These are phyloP conservation scores for Sanghuangporus weigelae DNA, from an alignment of 1,284 basidiomycete genomes.

Conservation along the genomic window DNA sequence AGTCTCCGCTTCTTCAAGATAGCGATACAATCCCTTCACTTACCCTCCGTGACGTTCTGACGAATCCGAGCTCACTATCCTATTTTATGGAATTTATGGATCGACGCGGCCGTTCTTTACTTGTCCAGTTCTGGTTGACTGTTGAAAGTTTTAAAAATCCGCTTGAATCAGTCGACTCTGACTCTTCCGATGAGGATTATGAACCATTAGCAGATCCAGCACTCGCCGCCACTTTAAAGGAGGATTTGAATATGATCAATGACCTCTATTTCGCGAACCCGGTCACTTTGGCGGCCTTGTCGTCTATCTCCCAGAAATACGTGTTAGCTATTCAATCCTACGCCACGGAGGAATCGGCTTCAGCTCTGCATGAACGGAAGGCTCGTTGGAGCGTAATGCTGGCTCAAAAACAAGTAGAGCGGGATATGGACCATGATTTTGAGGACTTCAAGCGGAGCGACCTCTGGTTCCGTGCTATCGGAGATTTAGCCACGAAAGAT, in stretches of 20 bases:
- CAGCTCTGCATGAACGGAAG: constrained; percentile 47
- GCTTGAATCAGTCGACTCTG: constrained; percentile 76
- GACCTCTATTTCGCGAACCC: constrained; percentile 76
- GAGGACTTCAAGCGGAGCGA: constrained; percentile 83
- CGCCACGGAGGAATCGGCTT: constrained; percentile 43
- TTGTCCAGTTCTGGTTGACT: constrained; percentile 96
- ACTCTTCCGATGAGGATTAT: constrained; percentile 61
- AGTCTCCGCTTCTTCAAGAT: constrained; percentile 27
- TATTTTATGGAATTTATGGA: constrained; percentile 99
- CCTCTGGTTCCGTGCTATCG: constrained; percentile 84
- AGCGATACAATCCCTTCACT: constrained; percentile 24
- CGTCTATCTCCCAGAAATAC: constrained; percentile 65
- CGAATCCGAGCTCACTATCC: constrained; percentile 84
- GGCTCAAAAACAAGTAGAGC: constrained; percentile 81
- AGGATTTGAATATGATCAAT: constrained; percentile 85
- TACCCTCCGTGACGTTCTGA: constrained; percentile 68
- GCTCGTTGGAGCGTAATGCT: constrained; percentile 76
- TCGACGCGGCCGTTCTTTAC: constrained; percentile 72
- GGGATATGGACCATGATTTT: constrained; percentile 90
- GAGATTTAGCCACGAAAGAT: constrained; percentile 50
- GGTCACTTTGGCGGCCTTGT: constrained; percentile 52
- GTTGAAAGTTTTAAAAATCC: constrained; percentile 98
- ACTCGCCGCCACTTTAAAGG: constrained; percentile 59
- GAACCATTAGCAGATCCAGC: constrained; percentile 57
- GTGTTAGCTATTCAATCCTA: constrained; percentile 68